Percentiles rank a stretch among this genome's conserved stretches.
Evolutionary conservation across 2,329 filamentous ascomycete genomes (phyloP).

Genomic region (Nemania serpens): DNA sequence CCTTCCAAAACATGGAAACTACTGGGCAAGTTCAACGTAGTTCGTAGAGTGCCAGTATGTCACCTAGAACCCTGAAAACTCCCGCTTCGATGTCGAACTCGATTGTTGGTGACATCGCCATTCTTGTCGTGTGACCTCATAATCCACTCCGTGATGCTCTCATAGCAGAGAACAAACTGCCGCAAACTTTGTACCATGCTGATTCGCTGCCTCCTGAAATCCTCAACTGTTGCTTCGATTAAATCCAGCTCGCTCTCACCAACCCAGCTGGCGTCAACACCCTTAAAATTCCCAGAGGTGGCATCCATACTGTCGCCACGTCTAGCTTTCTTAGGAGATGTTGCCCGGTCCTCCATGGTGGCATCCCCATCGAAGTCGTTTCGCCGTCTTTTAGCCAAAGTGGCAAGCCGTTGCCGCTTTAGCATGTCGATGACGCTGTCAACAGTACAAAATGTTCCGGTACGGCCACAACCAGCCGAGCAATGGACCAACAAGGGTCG

Average conservation of each 20-base stretch:
- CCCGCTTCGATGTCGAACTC: slow-evolving; percentile 41
- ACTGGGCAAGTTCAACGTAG: not conserved
- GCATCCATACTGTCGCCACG: slow-evolving; percentile 11
- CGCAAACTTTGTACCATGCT: slow-evolving; percentile 96
- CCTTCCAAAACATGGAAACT: not conserved
- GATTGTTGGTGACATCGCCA: slow-evolving; percentile 23
- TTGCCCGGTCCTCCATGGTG: slow-evolving; percentile 45
- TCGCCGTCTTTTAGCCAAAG: slow-evolving; percentile 29
- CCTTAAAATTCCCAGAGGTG: slow-evolving; percentile 8
- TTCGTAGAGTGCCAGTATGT: slow-evolving; percentile 4
- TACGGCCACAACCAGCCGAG: slow-evolving; percentile 92
- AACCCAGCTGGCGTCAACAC: slow-evolving; percentile 67
- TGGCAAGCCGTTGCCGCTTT: slow-evolving; percentile 72
- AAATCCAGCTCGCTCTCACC: slow-evolving; percentile 73
- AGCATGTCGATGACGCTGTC: slow-evolving; percentile 96
- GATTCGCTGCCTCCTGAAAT: slow-evolving; percentile 84
- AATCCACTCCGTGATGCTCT: slow-evolving; percentile 90
- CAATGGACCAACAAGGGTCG: slow-evolving; percentile 91
- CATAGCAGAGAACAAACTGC: slow-evolving; percentile 96
- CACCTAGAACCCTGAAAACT: slow-evolving; percentile 39
- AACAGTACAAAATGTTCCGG: slow-evolving; percentile 94
- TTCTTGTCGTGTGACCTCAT: slow-evolving; percentile 51
- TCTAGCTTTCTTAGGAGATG: slow-evolving; percentile 39
- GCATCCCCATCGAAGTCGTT: slow-evolving; percentile 52
- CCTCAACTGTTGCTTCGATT: slow-evolving; percentile 84